Evolutionary conservation across 73 alveolate genomes (phyloP).

Genomic region (Paramecium tetraurelia): DNA sequence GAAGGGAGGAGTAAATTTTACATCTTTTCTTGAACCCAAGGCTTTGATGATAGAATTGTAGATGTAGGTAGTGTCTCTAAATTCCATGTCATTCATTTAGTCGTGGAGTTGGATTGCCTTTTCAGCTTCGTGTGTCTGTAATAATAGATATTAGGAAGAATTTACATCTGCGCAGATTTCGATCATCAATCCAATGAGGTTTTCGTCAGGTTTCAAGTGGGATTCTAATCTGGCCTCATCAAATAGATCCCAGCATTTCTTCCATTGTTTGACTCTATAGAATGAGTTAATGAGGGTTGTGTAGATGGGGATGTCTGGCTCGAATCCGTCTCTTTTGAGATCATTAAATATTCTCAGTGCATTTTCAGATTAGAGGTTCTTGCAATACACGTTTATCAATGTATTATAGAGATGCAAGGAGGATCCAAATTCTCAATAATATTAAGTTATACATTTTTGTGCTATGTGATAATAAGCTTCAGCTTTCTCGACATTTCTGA

Average conservation of each 20-base stretch:
- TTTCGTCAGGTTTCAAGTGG: slow-evolving; percentile 58
- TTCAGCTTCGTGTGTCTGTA: slow-evolving; percentile 73
- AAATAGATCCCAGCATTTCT: slow-evolving; percentile 77
- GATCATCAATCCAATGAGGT: slow-evolving; percentile 68
- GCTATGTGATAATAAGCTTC: background rate
- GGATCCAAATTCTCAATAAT: background rate
- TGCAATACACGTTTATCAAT: slow-evolving; percentile 67
- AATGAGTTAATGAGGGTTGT: slow-evolving; percentile 80
- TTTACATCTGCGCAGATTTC: slow-evolving; percentile 73
- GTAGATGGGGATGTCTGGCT: slow-evolving; percentile 69
- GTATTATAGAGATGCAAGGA: slow-evolving; percentile 60
- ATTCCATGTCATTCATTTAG: slow-evolving; percentile 64
- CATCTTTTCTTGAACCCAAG: slow-evolving; percentile 67
- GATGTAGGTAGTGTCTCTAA: slow-evolving; percentile 51
- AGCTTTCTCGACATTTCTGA: background rate
- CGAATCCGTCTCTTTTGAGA: slow-evolving; percentile 66
- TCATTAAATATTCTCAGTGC: slow-evolving; percentile 71
- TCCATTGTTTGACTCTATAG: slow-evolving; percentile 54
- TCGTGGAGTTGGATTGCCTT: slow-evolving; percentile 67
- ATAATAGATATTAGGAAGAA: background rate
- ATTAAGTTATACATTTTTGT: background rate
- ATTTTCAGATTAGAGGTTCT: slow-evolving; percentile 61
- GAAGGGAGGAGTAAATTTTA: background rate
- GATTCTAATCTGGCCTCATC: slow-evolving; percentile 53
- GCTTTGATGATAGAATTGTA: slow-evolving; percentile 69